phyloP scores from a whole-genome alignment of 192 early-diverging fungal genomes.

The Cladochytrium replicatum region DNA sequence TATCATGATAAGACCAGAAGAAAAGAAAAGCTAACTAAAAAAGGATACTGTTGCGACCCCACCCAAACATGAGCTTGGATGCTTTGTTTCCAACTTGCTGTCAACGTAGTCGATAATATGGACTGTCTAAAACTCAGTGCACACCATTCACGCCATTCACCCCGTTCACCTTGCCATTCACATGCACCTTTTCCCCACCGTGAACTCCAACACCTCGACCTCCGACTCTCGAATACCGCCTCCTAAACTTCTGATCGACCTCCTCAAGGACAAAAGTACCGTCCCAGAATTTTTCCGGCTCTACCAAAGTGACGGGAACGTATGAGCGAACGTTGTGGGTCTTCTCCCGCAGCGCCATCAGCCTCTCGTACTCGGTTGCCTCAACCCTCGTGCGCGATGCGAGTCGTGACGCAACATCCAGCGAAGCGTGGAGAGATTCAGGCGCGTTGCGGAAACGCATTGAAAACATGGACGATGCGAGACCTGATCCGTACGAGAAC shows the following conservation, averaged over 20 bases:
- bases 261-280: conserved; percentile 85
- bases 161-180: too few relatives aligned
- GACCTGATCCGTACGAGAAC: conserved; percentile 96
- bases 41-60: too few relatives aligned
- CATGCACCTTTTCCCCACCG: too few relatives aligned
- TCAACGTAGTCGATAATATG: too few relatives aligned
- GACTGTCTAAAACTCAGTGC: too few relatives aligned
- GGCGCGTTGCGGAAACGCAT: conserved; percentile 66
- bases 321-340: conserved; percentile 77
- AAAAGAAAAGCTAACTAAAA: too few relatives aligned
- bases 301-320: conserved; percentile 57
- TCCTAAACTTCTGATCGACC: conserved; percentile 87
- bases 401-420: conserved; percentile 66
- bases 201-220: too few relatives aligned
- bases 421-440: conserved; percentile 41
- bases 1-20: too few relatives aligned
- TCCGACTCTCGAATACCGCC: conserved; percentile 52
- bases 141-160: too few relatives aligned
- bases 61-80: too few relatives aligned
- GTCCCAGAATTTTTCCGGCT: conserved; percentile 49
- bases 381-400: conserved; percentile 60
- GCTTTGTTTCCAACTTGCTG: too few relatives aligned
- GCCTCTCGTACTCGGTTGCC: conserved; percentile 65
- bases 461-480: conserved; percentile 90
- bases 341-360: conserved; percentile 80